Evolutionary conservation across 306 rosid genomes (phyloP).

Genomic region (Malus sylvestris): DNA sequence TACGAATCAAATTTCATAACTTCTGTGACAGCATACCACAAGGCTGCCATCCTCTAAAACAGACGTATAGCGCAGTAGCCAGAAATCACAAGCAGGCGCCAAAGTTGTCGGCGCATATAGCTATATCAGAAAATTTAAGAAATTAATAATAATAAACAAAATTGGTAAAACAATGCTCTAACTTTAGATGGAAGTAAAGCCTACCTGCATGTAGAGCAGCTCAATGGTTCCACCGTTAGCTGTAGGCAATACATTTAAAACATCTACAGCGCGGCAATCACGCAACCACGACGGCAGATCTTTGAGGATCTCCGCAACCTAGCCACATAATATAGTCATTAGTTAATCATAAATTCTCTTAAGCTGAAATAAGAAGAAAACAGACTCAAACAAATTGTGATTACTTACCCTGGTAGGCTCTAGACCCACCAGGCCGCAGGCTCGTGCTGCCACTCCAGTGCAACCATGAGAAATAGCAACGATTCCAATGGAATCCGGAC

Average conservation of each 20-base stretch:
- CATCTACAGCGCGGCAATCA: conserved; percentile 98
- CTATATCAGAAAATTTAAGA: conserved; percentile 30
- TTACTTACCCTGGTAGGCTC: conserved; percentile 96
- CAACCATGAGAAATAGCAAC: conserved; percentile 99
- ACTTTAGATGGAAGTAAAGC: not conserved
- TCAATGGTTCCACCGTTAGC: conserved; percentile 97
- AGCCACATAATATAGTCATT: conserved; percentile 22
- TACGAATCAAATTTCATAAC: conserved; percentile 1
- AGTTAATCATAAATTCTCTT: conserved; percentile 1
- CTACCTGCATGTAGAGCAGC: conserved; percentile 98
- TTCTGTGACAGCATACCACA: conserved; percentile 49
- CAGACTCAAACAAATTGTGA: not conserved
- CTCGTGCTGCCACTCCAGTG: conserved; percentile 99
- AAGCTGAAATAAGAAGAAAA: conserved; percentile 8
- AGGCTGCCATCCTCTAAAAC: conserved; percentile 93
- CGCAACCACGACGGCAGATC: conserved; percentile 95
- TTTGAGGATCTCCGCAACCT: conserved; percentile 99
- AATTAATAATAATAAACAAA: not conserved
- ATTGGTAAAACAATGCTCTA: not conserved
- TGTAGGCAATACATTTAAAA: conserved; percentile 86
- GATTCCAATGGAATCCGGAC: conserved; percentile 99
- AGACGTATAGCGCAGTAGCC: conserved; percentile 95
- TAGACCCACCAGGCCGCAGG: conserved; percentile 99
- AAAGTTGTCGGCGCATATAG: conserved; percentile 86
- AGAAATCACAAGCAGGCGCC: conserved; percentile 96